Evolutionary conservation across 352 stramenopile genomes (phyloP).

Genomic region (Pythium vanterpoolii): DNA sequence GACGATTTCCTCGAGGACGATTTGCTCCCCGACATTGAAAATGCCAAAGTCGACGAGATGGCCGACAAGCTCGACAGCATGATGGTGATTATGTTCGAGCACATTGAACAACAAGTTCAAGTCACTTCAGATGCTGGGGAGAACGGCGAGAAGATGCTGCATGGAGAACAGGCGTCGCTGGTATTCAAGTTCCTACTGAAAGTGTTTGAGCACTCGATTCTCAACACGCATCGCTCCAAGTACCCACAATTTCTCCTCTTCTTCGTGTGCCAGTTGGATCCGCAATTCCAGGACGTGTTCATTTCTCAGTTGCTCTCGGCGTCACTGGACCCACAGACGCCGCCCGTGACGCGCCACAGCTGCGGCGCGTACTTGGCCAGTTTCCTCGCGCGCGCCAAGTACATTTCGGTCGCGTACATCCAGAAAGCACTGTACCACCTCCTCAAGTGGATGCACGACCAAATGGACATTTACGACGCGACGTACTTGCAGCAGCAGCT

Average conservation of each 20-base stretch:
- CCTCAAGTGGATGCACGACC: conserved; percentile 92
- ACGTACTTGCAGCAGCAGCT: conserved; percentile 27
- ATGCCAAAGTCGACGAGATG: conserved; percentile 68
- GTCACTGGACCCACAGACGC: conserved; percentile 76
- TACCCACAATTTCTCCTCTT: conserved; percentile 93
- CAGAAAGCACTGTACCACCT: conserved; percentile 92
- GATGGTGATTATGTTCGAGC: conserved; percentile 87
- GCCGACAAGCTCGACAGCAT: conserved; percentile 87
- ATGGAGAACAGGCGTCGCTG: conserved; percentile 49
- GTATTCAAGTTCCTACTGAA: conserved; percentile 82
- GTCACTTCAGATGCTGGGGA: not conserved
- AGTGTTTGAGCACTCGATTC: conserved; percentile 80
- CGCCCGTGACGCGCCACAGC: conserved; percentile 90
- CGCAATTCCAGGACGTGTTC: conserved; percentile 81
- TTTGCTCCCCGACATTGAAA: conserved; percentile 49
- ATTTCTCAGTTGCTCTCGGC: conserved; percentile 76
- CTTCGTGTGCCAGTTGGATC: conserved; percentile 73
- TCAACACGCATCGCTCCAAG: conserved; percentile 91
- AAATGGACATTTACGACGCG: conserved; percentile 88
- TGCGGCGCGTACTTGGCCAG: conserved; percentile 95
- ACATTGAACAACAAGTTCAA: conserved; percentile 48
- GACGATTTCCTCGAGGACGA: conserved; percentile 82
- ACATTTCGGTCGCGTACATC: conserved; percentile 91
- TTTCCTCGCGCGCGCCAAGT: conserved; percentile 94
- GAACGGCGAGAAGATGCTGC: conserved; percentile 5